Evolutionary conservation across 805 yeast species (phyloP).

Genomic region (Lachancea thermotolerans): DNA sequence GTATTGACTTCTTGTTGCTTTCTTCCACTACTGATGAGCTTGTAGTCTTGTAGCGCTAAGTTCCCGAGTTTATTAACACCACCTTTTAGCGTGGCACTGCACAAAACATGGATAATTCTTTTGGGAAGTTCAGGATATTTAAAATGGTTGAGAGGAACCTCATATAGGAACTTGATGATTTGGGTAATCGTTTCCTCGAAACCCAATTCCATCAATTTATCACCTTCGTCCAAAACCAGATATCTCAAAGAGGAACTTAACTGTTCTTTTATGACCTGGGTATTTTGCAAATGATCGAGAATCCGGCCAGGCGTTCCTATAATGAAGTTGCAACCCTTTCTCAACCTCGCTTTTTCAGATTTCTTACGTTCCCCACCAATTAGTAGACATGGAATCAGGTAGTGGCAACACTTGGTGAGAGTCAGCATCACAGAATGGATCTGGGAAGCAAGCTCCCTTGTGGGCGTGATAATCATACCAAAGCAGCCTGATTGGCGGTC

Average conservation of each 20-base stretch:
- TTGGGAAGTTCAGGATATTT: constrained; percentile 56
- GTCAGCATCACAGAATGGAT: constrained; percentile 75
- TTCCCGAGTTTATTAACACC: constrained; percentile 78
- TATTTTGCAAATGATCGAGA: constrained; percentile 90
- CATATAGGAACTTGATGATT: constrained; percentile 56
- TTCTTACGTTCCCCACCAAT: constrained; percentile 98
- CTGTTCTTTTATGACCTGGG: constrained; percentile 57
- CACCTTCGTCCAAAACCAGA: constrained; percentile 95
- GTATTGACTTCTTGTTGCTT: constrained; percentile 27
- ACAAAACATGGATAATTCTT: constrained; percentile 68
- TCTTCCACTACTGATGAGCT: constrained; percentile 45
- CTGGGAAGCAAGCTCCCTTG: constrained; percentile 91
- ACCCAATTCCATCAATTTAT: constrained; percentile 89
- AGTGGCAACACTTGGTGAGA: constrained; percentile 68
- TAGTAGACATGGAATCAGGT: constrained; percentile 90
- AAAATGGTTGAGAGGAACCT: constrained; percentile 33
- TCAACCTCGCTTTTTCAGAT: constrained; percentile 87
- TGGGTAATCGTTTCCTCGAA: constrained; percentile 87
- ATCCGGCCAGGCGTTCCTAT: constrained; percentile 97
- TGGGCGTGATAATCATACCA: constrained; percentile 86
- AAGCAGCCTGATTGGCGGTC: constrained; percentile 73
- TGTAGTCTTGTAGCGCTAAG: constrained; percentile 65
- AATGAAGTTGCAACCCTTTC: constrained; percentile 94
- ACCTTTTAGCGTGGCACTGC: constrained; percentile 90
- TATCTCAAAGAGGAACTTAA: constrained; percentile 64